phyloP scores from a whole-genome alignment of 495 filamentous ascomycete genomes.

The Neurospora pannonica region DNA sequence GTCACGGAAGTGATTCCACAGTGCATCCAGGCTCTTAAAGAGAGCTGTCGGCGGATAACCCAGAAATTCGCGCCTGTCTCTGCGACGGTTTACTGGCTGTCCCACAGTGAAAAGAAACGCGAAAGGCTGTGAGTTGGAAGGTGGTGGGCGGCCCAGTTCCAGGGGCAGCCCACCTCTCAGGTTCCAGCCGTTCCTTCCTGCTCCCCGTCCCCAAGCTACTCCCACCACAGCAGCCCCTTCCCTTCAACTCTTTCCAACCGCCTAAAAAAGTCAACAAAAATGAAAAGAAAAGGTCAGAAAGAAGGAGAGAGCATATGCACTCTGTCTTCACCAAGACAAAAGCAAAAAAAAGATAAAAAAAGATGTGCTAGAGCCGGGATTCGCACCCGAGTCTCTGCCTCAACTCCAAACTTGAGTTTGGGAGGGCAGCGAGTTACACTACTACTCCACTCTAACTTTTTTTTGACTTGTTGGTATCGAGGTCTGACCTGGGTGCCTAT shows the following conservation, averaged over 20 bases:
- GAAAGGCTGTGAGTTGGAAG: not conserved
- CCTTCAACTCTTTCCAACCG: not conserved
- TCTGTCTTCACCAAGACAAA: not conserved
- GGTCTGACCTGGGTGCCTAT: not conserved
- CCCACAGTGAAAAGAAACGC: not conserved
- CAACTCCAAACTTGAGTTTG: conserved; percentile 1
- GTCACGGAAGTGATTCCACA: not conserved
- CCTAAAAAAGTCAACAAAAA: not conserved
- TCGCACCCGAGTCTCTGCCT: conserved; percentile 17
- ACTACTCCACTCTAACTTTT: conserved; percentile 17
- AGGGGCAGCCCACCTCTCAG: not conserved
- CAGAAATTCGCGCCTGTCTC: not conserved
- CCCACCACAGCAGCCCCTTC: not conserved
- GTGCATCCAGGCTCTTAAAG: not conserved
- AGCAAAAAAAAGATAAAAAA: not conserved
- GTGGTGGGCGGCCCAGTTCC: not conserved
- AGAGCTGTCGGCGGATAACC: not conserved
- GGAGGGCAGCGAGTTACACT: conserved; percentile 22
- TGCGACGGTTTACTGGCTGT: not conserved
- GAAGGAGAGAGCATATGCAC: no score
- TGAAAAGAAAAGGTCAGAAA: not conserved
- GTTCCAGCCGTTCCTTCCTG: not conserved
- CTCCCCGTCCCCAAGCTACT: not conserved
- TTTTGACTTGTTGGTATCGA: not conserved
- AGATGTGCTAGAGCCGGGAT: conserved; percentile 14